Base-by-base conservation (phyloP, 768 basidiomycete species). In the Hortiboletus campestris region DNA sequence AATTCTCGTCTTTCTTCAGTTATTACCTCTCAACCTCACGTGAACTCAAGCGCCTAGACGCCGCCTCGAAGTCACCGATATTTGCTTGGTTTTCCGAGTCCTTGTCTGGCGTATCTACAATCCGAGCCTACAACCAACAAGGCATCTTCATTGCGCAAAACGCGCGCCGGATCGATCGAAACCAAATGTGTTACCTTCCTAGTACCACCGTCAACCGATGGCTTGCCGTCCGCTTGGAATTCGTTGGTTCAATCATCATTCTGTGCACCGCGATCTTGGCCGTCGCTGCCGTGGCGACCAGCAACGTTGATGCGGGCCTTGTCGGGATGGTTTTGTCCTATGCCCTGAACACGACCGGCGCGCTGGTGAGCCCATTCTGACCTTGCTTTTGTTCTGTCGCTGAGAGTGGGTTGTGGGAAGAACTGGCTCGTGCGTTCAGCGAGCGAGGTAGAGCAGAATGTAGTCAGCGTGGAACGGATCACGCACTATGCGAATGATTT, bases 51-150 rank as follows among this genome's bases (percentile, higher is more conserved):
- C 89, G 92, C 14, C 78, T 95, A 14, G 92, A 94, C 61, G 89
- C 93, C 1, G 87, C 92, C 25, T 91, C 91, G 6, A 85, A 90
- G 38, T 92, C 91, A 0, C 94, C 95, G 1, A 92, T 98, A 55
- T 95, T 96, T 69, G 88, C 87, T 0, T 89, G 87, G 85, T 91
- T 91, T 67, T 88, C 88, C 2, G 91, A 91, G 67, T 86, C 83
- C 3, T 73, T 85, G 36, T 79, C 82, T 4, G 93, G 93, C 7
- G 71, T 92, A 36, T 84, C 89, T 1, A 94, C 91, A 3, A 94
- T 95, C 62, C 82, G 91, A 0, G 90, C 91, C 0, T 94, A 88
- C 74, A 71, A 76, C 35, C 90, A 91, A 58, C 84, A 91, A 64
- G 46, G 71, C 0, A 73, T 86, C 11, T 95, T 94, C 67, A 75